These are phyloP conservation scores for Cryptosporidium ubiquitum DNA, from an alignment of 169 alveolate species.

Conservation along the genomic window DNA sequence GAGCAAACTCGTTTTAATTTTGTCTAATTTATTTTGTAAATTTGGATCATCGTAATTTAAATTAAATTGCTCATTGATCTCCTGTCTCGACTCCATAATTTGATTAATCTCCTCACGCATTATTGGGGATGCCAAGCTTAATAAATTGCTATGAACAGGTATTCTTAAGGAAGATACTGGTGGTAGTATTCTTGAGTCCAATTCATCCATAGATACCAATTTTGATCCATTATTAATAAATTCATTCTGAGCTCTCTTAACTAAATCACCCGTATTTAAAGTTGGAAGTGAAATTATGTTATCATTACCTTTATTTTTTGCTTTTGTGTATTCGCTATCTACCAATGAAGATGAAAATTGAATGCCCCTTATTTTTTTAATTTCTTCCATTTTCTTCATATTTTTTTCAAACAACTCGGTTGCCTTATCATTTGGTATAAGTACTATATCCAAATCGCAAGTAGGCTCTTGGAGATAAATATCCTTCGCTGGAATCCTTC, in stretches of 20 bases:
- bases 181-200: constrained; percentile 34
- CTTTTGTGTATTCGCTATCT: constrained; percentile 29
- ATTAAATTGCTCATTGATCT: constrained; percentile 60
- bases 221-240: constrained; percentile 28
- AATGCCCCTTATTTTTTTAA: constrained; percentile 54
- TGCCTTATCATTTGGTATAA: constrained; percentile 60
- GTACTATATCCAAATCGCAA: constrained; percentile 55
- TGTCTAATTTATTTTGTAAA: constrained; percentile 32
- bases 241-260: constrained; percentile 57
- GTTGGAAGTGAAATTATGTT: constrained; percentile 39
- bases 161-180: constrained; percentile 64
- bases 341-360: constrained; percentile 43
- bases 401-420: constrained; percentile 55
- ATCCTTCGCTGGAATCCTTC: constrained; percentile 70
- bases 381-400: constrained; percentile 60
- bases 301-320: background rate
- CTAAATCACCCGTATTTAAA: constrained; percentile 31
- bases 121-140: constrained; percentile 68
- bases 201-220: background rate
- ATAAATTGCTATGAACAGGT: constrained; percentile 65
- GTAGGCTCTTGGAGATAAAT: constrained; percentile 71
- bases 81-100: constrained; percentile 70
- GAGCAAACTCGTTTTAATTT: constrained; percentile 52
- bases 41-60: constrained; percentile 39
- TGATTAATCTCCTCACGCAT: constrained; percentile 74